Evolutionary conservation across 2,329 filamentous ascomycete species (phyloP).

Genomic region (Apiospora aurea): DNA sequence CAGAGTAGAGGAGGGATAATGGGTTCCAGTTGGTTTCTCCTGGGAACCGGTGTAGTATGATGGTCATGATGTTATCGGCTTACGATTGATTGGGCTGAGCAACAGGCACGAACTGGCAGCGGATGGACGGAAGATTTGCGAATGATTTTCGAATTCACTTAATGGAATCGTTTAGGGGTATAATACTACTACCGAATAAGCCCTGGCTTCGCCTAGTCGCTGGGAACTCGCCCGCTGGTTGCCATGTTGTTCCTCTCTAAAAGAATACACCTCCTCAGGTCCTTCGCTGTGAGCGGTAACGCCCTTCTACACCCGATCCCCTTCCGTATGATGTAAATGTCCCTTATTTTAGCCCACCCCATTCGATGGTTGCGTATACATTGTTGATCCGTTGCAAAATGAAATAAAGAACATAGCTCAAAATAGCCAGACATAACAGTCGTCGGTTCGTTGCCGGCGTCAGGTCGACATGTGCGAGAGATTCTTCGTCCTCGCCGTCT

Average conservation of each 20-base stretch:
- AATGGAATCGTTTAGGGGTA: slow-evolving; percentile 18
- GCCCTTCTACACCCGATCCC: slow-evolving; percentile 11
- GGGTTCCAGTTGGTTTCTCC: too few relatives aligned
- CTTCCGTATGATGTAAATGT: slow-evolving; percentile 5
- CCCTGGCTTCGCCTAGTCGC: slow-evolving; percentile 3
- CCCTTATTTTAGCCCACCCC: slow-evolving; percentile 4
- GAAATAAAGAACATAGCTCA: slow-evolving; percentile 1
- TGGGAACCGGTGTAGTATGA: neutral
- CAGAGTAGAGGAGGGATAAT: too few relatives aligned
- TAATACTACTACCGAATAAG: slow-evolving; percentile 19
- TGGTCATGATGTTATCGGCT: too few relatives aligned
- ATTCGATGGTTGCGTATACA: slow-evolving; percentile 14
- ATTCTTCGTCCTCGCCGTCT: neutral
- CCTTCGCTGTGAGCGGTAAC: slow-evolving; percentile 14
- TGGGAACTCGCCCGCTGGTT: slow-evolving; percentile 12
- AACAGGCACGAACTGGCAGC: neutral
- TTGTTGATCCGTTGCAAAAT: neutral
- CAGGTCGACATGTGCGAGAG: slow-evolving; percentile 10
- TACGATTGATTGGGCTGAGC: neutral
- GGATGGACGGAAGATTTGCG: neutral
- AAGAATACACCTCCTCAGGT: neutral
- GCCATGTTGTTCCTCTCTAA: slow-evolving; percentile 11
- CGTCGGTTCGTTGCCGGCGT: slow-evolving; percentile 14
- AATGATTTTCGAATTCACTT: neutral
- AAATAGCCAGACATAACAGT: slow-evolving; percentile 17